These are phyloP conservation scores for Sugiyamaella xylanicola DNA, from an alignment of 1,139 yeast genomes.

Conservation along the genomic window DNA sequence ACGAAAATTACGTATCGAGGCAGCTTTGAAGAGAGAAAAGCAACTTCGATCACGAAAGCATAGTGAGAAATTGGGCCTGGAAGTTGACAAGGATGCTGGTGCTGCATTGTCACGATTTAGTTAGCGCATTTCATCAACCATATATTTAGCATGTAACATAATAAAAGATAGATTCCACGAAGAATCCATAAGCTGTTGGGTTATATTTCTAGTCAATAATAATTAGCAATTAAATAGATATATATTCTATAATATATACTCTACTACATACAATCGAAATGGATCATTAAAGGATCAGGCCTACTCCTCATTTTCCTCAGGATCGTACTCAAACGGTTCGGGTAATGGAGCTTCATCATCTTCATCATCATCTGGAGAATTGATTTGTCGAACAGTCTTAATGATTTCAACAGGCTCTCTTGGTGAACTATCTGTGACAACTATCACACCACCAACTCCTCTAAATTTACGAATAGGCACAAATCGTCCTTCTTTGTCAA, in stretches of 20 bases:
- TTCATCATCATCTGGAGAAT: constrained; percentile 49
- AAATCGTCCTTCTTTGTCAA: constrained; percentile 74
- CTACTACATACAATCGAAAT: constrained; percentile 7
- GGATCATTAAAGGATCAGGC: not conserved
- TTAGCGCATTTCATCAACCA: not conserved
- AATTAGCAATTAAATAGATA: not conserved
- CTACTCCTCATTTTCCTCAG: constrained; percentile 36
- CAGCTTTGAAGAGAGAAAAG: constrained; percentile 73
- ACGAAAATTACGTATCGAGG: constrained; percentile 79
- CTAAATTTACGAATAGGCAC: constrained; percentile 79
- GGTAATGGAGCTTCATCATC: constrained; percentile 83
- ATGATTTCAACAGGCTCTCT: constrained; percentile 66
- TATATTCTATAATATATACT: constrained; percentile 10
- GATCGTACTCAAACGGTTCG: constrained; percentile 68
- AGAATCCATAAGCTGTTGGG: no score
- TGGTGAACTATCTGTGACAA: constrained; percentile 72
- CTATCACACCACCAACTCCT: constrained; percentile 79
- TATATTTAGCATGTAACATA: constrained; percentile 5
- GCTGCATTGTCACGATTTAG: constrained; percentile 40
- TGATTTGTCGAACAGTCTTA: constrained; percentile 83
- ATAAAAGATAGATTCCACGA: no score
- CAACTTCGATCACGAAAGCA: constrained; percentile 59
- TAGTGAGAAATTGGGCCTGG: constrained; percentile 14
- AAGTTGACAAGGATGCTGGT: constrained; percentile 34
- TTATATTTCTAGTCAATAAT: no score